Evolutionary conservation across 805 yeast genomes (phyloP).

Genomic region (Lipomyces oligophaga): DNA sequence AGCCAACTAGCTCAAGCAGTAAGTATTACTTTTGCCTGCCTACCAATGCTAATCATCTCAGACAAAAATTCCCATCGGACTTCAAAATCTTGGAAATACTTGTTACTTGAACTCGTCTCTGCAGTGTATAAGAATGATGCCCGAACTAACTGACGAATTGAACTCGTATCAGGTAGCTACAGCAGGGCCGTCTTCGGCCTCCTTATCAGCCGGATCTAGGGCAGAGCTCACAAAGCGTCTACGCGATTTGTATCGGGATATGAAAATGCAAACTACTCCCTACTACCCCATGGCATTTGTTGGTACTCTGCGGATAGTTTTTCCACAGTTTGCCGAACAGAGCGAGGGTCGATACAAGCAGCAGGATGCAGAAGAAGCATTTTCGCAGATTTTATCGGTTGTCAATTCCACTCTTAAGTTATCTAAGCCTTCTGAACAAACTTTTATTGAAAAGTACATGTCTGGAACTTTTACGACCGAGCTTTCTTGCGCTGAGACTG

Average conservation of each 20-base stretch:
- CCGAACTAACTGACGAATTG: conserved; percentile 49
- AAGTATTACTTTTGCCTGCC: conserved; percentile 40
- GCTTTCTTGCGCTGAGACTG: conserved; percentile 57
- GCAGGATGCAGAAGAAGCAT: conserved; percentile 98
- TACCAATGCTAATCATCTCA: conserved; percentile 39
- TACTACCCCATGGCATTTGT: conserved; percentile 69
- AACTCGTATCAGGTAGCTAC: conserved; percentile 25
- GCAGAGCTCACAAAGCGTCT: conserved; percentile 38
- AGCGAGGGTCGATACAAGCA: conserved; percentile 72
- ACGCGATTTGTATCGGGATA: conserved; percentile 35
- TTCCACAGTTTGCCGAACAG: conserved; percentile 88
- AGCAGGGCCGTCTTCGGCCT: neutral
- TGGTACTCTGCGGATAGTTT: conserved; percentile 49
- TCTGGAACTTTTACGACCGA: conserved; percentile 60
- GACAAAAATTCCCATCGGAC: conserved; percentile 52
- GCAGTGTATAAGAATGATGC: conserved; percentile 50
- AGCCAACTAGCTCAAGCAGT: conserved; percentile 40
- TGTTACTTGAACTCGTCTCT: conserved; percentile 71
- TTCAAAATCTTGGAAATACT: conserved; percentile 69
- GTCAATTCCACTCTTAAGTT: conserved; percentile 20
- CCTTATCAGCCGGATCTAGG: neutral
- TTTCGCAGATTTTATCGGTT: conserved; percentile 63
- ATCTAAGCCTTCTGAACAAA: conserved; percentile 39
- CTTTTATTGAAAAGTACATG: conserved; percentile 53
- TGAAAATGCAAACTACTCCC: conserved; percentile 39